Conservation (phyloP, 805 yeast species). For the Saccharomycopsis synnaedendra region DNA sequence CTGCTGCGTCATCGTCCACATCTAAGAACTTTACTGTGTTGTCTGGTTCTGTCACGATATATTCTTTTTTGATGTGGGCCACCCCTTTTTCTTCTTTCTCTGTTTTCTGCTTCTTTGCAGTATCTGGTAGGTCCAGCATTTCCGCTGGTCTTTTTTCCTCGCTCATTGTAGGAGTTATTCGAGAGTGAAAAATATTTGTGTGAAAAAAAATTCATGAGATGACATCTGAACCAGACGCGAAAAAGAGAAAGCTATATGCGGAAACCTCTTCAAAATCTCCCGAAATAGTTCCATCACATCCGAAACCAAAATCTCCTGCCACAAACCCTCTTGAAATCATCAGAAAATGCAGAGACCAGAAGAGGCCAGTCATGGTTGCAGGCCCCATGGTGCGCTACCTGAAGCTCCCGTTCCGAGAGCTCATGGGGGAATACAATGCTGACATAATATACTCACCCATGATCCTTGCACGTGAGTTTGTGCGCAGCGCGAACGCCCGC, state of each 20-base stretch:
- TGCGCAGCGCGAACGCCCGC: slow-evolving; percentile 71
- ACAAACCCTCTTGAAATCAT: slow-evolving; percentile 44
- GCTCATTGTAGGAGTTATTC: background rate
- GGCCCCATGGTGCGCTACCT: slow-evolving; percentile 99
- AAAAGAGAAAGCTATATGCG: background rate
- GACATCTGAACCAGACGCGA: background rate
- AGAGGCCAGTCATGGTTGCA: slow-evolving; percentile 50
- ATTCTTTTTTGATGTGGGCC: slow-evolving; percentile 72
- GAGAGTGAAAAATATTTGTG: background rate
- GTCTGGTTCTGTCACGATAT: slow-evolving; percentile 26
- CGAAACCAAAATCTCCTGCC: background rate
- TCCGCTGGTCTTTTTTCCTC: too few relatives aligned
- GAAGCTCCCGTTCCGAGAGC: slow-evolving; percentile 80
- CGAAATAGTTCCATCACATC: background rate
- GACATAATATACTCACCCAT: slow-evolving; percentile 92
- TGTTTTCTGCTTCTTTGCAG: too few relatives aligned
- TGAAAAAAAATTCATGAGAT: background rate
- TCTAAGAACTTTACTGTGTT: slow-evolving; percentile 1
- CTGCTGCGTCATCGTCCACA: slow-evolving; percentile 36
- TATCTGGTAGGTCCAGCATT: too few relatives aligned
- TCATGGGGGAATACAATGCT: slow-evolving; percentile 58
- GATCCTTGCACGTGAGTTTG: slow-evolving; percentile 94
- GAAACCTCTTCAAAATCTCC: background rate
- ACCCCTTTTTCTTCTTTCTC: slow-evolving; percentile 33
- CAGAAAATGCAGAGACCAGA: slow-evolving; percentile 32